These are phyloP conservation scores for Eragrostis tef DNA, from an alignment of 202 grass and related monocot genomes.

Conservation along the genomic window DNA sequence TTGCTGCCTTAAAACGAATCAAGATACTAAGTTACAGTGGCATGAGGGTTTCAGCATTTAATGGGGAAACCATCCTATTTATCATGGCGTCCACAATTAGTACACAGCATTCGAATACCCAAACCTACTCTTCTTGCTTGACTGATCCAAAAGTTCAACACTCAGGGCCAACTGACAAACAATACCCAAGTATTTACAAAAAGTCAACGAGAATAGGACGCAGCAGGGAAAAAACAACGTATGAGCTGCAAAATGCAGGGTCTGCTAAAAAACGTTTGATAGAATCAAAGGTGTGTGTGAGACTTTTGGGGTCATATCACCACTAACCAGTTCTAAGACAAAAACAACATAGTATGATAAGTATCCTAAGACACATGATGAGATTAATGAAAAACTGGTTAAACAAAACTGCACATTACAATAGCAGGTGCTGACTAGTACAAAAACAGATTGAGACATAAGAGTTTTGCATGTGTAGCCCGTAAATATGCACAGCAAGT, in stretches of 20 bases:
- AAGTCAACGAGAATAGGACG: not conserved
- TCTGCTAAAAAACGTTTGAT: not conserved
- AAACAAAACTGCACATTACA: not conserved
- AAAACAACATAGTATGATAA: not conserved
- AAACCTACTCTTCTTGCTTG: too few species aligned
- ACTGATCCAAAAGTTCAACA: not conserved
- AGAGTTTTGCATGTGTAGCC: not conserved
- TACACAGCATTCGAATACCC: not conserved
- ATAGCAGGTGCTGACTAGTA: not conserved
- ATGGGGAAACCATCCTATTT: not conserved
- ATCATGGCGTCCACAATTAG: not conserved
- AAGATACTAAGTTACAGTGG: not conserved
- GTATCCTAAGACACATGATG: not conserved
- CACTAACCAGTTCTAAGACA: not conserved
- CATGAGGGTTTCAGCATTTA: slow-evolving; percentile 2
- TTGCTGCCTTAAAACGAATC: not conserved
- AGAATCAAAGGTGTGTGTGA: not conserved
- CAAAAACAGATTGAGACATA: not conserved
- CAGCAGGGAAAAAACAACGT: not conserved
- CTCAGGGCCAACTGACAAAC: not conserved
- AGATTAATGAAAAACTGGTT: not conserved
- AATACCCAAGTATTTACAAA: slow-evolving; percentile 5
- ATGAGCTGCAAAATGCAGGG: not conserved
- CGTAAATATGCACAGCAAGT: slow-evolving; percentile 3
- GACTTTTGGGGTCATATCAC: not conserved